Conservation (phyloP, 2,329 filamentous ascomycete species). For the Colletotrichum graminicola region DNA sequence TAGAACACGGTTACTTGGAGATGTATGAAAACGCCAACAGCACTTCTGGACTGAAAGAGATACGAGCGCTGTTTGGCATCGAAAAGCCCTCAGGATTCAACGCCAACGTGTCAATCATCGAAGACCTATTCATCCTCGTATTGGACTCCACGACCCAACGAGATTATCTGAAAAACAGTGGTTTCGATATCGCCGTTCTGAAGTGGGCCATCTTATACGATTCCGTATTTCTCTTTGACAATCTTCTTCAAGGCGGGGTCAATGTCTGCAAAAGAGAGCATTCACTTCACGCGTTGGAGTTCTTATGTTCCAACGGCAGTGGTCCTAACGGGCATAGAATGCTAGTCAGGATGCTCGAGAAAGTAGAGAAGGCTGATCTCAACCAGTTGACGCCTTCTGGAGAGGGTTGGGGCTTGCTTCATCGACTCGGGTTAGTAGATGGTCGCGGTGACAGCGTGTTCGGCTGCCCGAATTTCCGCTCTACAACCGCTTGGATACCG, state of each 20-base stretch:
- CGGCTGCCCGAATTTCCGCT: background rate
- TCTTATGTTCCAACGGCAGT: slow-evolving; percentile 1
- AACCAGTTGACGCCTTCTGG: background rate
- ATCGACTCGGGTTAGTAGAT: background rate
- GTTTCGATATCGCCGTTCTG: background rate
- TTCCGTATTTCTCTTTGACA: slow-evolving; percentile 14
- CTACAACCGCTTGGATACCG: background rate
- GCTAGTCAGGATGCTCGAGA: slow-evolving; percentile 5
- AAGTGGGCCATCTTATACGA: slow-evolving; percentile 18
- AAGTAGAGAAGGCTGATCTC: background rate
- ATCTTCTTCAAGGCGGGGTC: background rate
- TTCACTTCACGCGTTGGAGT: background rate
- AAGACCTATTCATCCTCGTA: slow-evolving; percentile 8
- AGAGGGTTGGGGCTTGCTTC: background rate
- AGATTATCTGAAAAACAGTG: background rate
- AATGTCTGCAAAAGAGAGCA: background rate
- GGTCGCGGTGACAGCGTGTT: too few relatives aligned
- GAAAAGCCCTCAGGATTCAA: background rate
- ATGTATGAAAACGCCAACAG: background rate
- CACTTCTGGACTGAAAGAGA: slow-evolving; percentile 9
- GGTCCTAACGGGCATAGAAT: slow-evolving; percentile 6
- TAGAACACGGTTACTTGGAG: background rate
- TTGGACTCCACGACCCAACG: background rate
- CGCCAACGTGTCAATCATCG: background rate
- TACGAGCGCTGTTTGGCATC: background rate